Conservation (phyloP, 2,329 filamentous ascomycete genomes). For the Sclerotinia nivalis region DNA sequence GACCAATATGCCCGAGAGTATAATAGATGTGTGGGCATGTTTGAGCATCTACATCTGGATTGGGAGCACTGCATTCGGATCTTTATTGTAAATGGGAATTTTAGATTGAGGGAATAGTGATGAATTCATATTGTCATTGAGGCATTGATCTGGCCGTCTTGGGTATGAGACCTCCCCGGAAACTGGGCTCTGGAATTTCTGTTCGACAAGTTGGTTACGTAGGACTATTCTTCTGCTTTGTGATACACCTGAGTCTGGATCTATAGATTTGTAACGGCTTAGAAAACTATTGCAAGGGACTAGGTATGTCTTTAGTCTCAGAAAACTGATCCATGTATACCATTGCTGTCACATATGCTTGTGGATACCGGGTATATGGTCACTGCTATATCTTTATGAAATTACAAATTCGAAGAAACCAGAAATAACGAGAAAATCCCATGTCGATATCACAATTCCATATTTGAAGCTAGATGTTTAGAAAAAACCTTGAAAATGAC, state of each 20-base stretch:
- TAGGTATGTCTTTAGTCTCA: no score
- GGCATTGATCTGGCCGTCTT: not conserved
- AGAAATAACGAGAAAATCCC: not conserved
- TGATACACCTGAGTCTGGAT: constrained; percentile 16
- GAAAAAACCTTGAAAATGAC: not conserved
- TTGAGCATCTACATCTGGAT: not conserved
- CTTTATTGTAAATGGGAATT: constrained; percentile 13
- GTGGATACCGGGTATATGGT: not conserved
- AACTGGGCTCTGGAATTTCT: not conserved
- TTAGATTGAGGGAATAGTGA: constrained; percentile 12
- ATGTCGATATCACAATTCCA: not conserved
- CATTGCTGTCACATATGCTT: not conserved
- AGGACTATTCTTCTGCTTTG: constrained; percentile 11
- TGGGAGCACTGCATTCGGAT: constrained; percentile 5
- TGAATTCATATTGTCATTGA: not conserved
- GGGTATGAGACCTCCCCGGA: not conserved
- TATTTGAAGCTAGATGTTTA: not conserved
- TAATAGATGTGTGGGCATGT: constrained; percentile 2
- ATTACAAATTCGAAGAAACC: not conserved
- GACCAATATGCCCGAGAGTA: not conserved
- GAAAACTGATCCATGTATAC: not conserved
- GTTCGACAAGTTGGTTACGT: not conserved
- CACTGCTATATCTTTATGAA: not conserved
- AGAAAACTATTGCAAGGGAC: not conserved
- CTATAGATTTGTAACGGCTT: not conserved